These are phyloP conservation scores for Trametes elegans DNA, from an alignment of 768 basidiomycete species.

Conservation along the genomic window DNA sequence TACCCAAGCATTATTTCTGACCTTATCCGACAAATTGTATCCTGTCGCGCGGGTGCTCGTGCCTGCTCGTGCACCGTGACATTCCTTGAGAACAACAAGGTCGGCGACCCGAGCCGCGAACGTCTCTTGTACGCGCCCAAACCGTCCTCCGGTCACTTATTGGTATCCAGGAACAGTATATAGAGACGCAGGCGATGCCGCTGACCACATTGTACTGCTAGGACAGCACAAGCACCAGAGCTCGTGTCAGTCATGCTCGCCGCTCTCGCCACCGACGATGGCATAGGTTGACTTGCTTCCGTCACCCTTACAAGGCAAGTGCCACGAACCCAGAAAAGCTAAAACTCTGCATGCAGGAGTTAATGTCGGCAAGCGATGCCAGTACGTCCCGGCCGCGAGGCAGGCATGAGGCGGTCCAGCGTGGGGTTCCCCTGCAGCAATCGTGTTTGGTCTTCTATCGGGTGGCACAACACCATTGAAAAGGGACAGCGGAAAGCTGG, in stretches of 20 bases:
- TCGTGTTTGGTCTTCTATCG: slow-evolving; percentile 15
- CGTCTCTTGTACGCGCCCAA: background rate
- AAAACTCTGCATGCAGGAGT: slow-evolving; percentile 12
- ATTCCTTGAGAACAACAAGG: background rate
- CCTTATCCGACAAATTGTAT: background rate
- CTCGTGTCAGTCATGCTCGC: background rate
- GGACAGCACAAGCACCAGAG: too few relatives aligned
- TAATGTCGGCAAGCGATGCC: slow-evolving; percentile 9
- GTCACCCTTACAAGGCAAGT: slow-evolving; percentile 13
- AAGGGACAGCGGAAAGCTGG: slow-evolving; percentile 12
- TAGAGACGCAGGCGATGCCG: background rate
- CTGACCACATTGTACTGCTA: background rate
- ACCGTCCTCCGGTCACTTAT: slow-evolving; percentile 6
- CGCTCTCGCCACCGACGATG: background rate
- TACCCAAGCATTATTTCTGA: background rate
- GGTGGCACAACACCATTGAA: slow-evolving; percentile 18
- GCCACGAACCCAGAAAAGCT: slow-evolving; percentile 13
- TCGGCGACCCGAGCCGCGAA: background rate
- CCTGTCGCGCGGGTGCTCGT: background rate
- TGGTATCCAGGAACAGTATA: slow-evolving; percentile 10
- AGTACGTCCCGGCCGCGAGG: slow-evolving; percentile 19
- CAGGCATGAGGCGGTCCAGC: slow-evolving; percentile 16
- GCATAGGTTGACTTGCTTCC: slow-evolving; percentile 2
- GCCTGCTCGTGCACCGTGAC: too few relatives aligned
- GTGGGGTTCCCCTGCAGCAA: slow-evolving; percentile 7